These are phyloP conservation scores for Hypoxylon perforatum DNA, from an alignment of 495 filamentous ascomycete species.

Conservation along the genomic window DNA sequence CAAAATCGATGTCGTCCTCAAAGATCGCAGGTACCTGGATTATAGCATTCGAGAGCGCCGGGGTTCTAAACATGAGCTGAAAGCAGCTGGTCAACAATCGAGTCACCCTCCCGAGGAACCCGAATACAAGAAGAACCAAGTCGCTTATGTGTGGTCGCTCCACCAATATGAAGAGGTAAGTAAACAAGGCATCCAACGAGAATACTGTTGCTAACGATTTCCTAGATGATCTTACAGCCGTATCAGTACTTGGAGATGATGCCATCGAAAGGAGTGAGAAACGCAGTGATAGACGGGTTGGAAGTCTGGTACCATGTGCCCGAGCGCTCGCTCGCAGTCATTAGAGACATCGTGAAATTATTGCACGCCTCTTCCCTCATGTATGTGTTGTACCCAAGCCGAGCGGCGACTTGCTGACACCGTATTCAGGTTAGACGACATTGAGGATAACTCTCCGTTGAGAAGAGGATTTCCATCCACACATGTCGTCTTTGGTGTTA, in stretches of 20 bases:
- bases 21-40: not conserved
- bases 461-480: conserved; percentile 51
- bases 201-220: not conserved
- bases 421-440: conserved; percentile 49
- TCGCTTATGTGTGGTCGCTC: not conserved
- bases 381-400: conserved; percentile 1
- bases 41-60: not conserved
- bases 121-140: conserved; percentile 1
- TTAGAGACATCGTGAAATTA: conserved; percentile 25
- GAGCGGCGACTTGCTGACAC: not conserved
- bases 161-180: conserved; percentile 5
- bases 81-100: not conserved
- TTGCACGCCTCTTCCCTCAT: conserved; percentile 43
- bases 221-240: conserved; percentile 8
- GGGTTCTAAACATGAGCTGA: not conserved
- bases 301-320: conserved; percentile 42
- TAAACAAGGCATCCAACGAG: not conserved
- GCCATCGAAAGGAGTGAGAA: conserved; percentile 40
- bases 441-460: conserved; percentile 54
- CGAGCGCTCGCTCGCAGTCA: conserved; percentile 10
- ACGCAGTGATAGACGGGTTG: conserved; percentile 37
- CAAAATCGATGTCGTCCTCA: not conserved
- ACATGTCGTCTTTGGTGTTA: conserved; percentile 50
- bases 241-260: conserved; percentile 26
- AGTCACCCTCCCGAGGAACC: not conserved